Evolutionary conservation across 441 rosid species (phyloP), one percentile per base, ranked within the genome.

Genomic region (Bocquillonia castaneifolia): DNA sequence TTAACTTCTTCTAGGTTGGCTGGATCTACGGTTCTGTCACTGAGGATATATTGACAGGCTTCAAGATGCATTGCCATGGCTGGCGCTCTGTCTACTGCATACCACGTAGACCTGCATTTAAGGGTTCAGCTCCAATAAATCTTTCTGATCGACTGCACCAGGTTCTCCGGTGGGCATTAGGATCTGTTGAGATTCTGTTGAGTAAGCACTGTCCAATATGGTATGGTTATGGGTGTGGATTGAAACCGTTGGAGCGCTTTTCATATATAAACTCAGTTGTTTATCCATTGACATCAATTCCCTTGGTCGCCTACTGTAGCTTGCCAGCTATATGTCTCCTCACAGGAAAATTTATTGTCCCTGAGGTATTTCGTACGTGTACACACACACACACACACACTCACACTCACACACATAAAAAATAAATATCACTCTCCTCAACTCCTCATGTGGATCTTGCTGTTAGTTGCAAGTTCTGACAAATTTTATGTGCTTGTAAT

Each of bases 51-150:
- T 80, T 95, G 76, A 95, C 99, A 3, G 99, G 99, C 20, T 95
- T 95, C 84, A 95, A 92, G 84, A 95, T 95, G 98, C 99, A 95
- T 67, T 92, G 97, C 71, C 97, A 90, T 72, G 99, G 99, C 22
- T 95, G 99, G 99, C 83, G 98, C 44, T 90, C 99, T 18, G 95
- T 92, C 28, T 95, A 92, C 66, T 95, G 99, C 81, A 84, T 89
- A 50, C 98, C 98, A 0, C 79, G 80, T 71, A 73, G 85, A 59
- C 74, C 99, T 0, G 99, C 97, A 42, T 95, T 95, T 67, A 95
- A 95, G 79, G 98, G 99, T 55, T 95, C 99, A 57, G 99, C 98
- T 68, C 98, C 99, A 0, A 92, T 92, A 37, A 95, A 95, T 67
- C 97, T 92, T 54, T 92, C 99, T 28, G 99, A 95, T 80, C 97